phyloP scores from a whole-genome alignment of 495 filamentous ascomycete species.

The Neurospora intermedia region DNA sequence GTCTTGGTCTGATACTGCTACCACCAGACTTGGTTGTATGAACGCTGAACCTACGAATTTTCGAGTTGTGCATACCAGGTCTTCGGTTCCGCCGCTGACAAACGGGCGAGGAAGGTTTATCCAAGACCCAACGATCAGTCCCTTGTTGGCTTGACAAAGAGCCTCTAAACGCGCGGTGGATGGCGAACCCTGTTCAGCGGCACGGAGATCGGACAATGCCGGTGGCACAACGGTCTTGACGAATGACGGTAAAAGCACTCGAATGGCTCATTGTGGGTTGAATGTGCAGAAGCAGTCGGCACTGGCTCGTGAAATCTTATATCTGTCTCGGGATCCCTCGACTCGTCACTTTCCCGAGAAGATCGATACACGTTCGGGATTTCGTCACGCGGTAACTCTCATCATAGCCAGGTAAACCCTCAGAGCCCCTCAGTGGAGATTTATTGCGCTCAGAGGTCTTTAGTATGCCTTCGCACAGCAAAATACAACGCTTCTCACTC shows the following conservation, averaged over 20 bases:
- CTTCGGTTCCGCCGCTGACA: too few species aligned
- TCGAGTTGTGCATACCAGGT: too few species aligned
- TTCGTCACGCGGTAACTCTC: background rate
- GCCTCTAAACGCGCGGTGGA: too few species aligned
- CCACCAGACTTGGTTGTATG: too few species aligned
- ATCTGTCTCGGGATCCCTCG: background rate
- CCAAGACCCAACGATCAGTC: background rate
- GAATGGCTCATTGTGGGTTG: background rate
- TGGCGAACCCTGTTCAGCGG: background rate
- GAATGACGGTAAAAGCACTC: background rate
- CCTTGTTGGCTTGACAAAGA: background rate
- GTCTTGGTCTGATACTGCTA: too few species aligned
- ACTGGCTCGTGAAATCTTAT: background rate
- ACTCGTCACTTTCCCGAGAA: background rate
- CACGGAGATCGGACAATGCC: background rate
- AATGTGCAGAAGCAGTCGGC: background rate
- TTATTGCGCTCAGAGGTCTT: too few species aligned
- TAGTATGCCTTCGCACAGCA: too few species aligned
- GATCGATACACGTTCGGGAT: background rate
- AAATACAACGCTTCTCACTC: background rate
- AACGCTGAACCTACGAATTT: too few species aligned
- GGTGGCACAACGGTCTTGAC: background rate
- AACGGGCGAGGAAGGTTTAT: background rate
- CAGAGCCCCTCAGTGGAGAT: too few species aligned
- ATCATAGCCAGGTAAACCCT: background rate